Evolutionary conservation across 306 rosid genomes (phyloP).

Genomic region (Oxytropis ochrocephala): DNA sequence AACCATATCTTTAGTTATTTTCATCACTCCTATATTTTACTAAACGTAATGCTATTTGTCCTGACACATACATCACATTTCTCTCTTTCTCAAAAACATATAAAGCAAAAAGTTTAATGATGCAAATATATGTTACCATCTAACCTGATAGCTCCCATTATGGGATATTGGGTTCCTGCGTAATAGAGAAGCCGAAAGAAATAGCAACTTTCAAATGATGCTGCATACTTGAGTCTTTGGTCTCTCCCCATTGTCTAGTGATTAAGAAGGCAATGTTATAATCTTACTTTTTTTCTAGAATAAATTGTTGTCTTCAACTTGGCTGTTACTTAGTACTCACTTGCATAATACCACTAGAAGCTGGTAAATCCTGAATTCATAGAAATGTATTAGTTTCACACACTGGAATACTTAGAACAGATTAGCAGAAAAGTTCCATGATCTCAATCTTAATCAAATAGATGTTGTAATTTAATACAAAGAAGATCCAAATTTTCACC

Average conservation of each 20-base stretch:
- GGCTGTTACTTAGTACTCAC: slow-evolving; percentile 30
- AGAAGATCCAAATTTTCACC: background rate
- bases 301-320: slow-evolving; percentile 17
- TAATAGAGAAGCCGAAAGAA: slow-evolving; percentile 88
- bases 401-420: background rate
- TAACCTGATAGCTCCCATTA: slow-evolving; percentile 90
- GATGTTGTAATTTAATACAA: background rate
- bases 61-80: background rate
- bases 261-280: slow-evolving; percentile 23
- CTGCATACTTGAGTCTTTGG: slow-evolving; percentile 78
- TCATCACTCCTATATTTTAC: background rate
- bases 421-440: background rate
- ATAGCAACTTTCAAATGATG: slow-evolving; percentile 80
- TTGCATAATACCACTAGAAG: slow-evolving; percentile 96
- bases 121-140: slow-evolving; percentile 5
- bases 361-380: slow-evolving; percentile 76
- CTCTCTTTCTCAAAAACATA: background rate
- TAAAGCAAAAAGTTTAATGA: background rate
- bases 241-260: slow-evolving; percentile 92
- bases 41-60: background rate
- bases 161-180: slow-evolving; percentile 94
- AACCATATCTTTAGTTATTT: background rate
- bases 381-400: slow-evolving; percentile 21
- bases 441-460: background rate
- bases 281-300: slow-evolving; percentile 9